Evolutionary conservation across 495 filamentous ascomycete genomes (phyloP).

Genomic region (Trichoderma orchidacearum): DNA sequence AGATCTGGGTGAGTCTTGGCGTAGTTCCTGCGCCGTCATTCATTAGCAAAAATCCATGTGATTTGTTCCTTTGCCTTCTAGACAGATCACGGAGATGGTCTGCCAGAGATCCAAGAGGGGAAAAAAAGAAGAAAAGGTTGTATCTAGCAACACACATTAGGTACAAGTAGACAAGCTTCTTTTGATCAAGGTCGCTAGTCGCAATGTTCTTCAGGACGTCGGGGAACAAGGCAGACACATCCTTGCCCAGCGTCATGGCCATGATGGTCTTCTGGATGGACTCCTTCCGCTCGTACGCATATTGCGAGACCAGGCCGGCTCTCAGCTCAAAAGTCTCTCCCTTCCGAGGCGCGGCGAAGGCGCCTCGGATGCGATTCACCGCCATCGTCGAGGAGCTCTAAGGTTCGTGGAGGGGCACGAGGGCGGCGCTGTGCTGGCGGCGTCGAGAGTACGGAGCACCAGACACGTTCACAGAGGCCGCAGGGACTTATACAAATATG

Average conservation of each 20-base stretch:
- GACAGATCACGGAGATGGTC: neutral
- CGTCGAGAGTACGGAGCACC: neutral
- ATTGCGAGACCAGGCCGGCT: constrained; percentile 94
- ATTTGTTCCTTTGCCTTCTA: too few relatives aligned
- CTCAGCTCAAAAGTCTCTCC: constrained; percentile 98
- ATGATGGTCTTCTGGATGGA: constrained; percentile 99
- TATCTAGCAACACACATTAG: constrained; percentile 89
- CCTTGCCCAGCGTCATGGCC: constrained; percentile 98
- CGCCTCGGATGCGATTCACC: constrained; percentile 89
- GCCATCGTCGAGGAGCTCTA: constrained; percentile 49
- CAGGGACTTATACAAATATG: neutral
- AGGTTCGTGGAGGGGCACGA: neutral
- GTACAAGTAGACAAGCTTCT: constrained; percentile 98
- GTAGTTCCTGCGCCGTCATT: constrained; percentile 63
- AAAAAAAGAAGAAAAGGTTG: neutral
- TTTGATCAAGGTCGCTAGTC: constrained; percentile 88
- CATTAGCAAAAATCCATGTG: constrained; percentile 14
- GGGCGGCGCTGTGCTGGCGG: neutral
- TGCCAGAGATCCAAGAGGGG: neutral
- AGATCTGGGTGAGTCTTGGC: constrained; percentile 98
- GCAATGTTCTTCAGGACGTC: constrained; percentile 99
- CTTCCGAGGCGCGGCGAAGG: constrained; percentile 82
- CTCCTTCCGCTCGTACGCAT: constrained; percentile 98
- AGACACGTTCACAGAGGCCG: neutral
- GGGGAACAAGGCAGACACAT: constrained; percentile 93